Conservation (phyloP, 768 basidiomycete genomes). For the Lepiota brunneoincarnata region DNA sequence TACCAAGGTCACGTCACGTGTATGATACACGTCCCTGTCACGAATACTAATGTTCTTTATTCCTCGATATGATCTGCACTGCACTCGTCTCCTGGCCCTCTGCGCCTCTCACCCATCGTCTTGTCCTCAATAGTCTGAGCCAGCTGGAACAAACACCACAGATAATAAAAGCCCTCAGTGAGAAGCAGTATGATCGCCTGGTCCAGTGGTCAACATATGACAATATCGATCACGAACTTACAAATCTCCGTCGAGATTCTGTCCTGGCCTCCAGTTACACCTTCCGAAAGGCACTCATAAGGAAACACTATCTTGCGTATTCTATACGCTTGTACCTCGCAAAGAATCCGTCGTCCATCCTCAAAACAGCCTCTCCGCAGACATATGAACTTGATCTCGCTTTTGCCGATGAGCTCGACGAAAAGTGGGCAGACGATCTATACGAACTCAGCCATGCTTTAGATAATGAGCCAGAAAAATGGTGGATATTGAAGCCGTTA, state of each 20-base stretch:
- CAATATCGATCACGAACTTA: slow-evolving; percentile 73
- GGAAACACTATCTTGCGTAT: slow-evolving; percentile 88
- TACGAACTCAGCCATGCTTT: slow-evolving; percentile 78
- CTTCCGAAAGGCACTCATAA: slow-evolving; percentile 89
- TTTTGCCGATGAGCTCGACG: slow-evolving; percentile 92
- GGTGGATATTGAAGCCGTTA: slow-evolving; percentile 95
- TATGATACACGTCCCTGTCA: slow-evolving; percentile 2
- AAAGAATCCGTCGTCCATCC: slow-evolving; percentile 62
- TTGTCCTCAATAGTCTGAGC: slow-evolving; percentile 41
- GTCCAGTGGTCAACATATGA: slow-evolving; percentile 92
- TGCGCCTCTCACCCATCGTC: slow-evolving; percentile 44
- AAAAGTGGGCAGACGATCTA: slow-evolving; percentile 89
- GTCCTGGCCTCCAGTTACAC: slow-evolving; percentile 81
- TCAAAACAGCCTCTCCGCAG: slow-evolving; percentile 57
- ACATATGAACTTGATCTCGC: slow-evolving; percentile 87
- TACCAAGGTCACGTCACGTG: background rate
- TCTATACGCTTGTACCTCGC: slow-evolving; percentile 67
- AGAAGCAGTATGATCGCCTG: slow-evolving; percentile 23
- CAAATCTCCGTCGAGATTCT: slow-evolving; percentile 43
- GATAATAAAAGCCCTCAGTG: slow-evolving; percentile 7
- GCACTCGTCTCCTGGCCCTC: slow-evolving; percentile 45
- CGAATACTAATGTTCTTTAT: slow-evolving; percentile 5
- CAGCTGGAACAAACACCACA: slow-evolving; percentile 3
- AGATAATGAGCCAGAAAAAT: slow-evolving; percentile 41
- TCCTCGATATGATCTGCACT: slow-evolving; percentile 1